Base-by-base conservation (phyloP, 2,329 filamentous ascomycete genomes). In the Aspergillus sp. region DNA sequence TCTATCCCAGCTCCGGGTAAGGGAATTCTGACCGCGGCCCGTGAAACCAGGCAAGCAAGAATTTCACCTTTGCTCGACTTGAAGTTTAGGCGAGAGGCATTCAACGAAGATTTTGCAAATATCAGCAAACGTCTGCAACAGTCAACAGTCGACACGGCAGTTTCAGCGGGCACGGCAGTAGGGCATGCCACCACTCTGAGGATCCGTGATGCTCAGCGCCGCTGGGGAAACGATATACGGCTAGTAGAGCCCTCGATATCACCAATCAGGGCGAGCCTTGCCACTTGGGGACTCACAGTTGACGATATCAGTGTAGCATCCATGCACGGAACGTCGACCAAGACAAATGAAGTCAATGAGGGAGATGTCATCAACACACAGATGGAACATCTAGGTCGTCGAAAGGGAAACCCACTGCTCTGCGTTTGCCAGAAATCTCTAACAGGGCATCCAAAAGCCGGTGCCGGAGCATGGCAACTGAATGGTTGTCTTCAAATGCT, bases 341-440 rank as follows among this genome's bases (percentile, higher is more conserved):
- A 95, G 75, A 93, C 94, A 69, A 98, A 98, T 78, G 94, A 98
- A 83, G 97, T 97, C 89, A 98, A 98, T 80, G 94, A 98, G 78
- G 97, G 93, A 15, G 92, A 92, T 48, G 93, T 97, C 73, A 90
- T 98, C 70, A 96, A 93, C 83, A 87, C 96, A 76, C 94, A 98
- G 80, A 87, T 98, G 79, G 87, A 88, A 66, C 94, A 98, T 75
- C 89, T 98, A 48, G 94, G 94, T 68, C 91, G 94, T 71, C 90
- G 89, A 79, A 96, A 97, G 87, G 94, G 94, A 72, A 97, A 98
- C 74, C 92, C 94, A 19, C 84, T 98, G 17, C 81, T 68, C 2
- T 93, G 92, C 82, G 92, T 98, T 76, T 97, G 97, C 89, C 94
- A 98, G 81, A 98, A 98, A 80, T 97, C 94, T 77, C 87, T 98